phyloP scores from a whole-genome alignment of 2,329 filamentous ascomycete genomes.

The Alternaria rosae region DNA sequence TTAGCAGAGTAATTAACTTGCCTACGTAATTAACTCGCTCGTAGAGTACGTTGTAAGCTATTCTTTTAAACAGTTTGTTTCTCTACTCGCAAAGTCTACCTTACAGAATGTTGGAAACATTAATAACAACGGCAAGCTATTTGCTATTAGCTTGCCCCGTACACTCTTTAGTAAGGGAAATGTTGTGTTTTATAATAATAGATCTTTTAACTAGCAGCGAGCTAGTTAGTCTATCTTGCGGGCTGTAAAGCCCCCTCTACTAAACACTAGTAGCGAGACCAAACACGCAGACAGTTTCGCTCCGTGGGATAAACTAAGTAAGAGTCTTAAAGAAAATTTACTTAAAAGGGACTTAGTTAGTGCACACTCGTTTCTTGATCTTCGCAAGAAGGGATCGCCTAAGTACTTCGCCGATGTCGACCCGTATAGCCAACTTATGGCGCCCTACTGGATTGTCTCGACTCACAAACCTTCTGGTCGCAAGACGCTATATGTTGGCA shows the following conservation, averaged over 20 bases:
- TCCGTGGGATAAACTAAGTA: constrained; percentile 42
- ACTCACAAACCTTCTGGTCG: not conserved
- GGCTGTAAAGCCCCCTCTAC: constrained; percentile 29
- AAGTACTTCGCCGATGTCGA: not conserved
- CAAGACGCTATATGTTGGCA: not conserved
- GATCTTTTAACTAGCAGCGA: not conserved
- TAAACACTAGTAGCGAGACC: constrained; percentile 31
- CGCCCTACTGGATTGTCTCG: too few relatives aligned
- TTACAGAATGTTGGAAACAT: not conserved
- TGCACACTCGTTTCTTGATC: too few relatives aligned
- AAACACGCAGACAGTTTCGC: constrained; percentile 33
- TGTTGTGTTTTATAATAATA: not conserved
- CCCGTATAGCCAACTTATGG: not conserved
- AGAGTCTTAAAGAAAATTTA: not conserved
- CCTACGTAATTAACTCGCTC: too few relatives aligned
- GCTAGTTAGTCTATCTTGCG: constrained; percentile 29
- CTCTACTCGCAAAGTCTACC: too few relatives aligned
- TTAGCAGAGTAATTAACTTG: too few relatives aligned
- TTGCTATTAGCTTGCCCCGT: not conserved
- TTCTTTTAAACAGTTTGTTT: too few relatives aligned
- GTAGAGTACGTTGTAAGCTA: too few relatives aligned
- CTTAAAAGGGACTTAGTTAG: too few relatives aligned
- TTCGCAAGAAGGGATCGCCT: too few relatives aligned
- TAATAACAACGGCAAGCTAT: not conserved
- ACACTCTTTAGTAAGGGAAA: not conserved